Evolutionary conservation across 2,329 filamentous ascomycete species (phyloP), one percentile per base, ranked within the genome.

Genomic region (Aspergillus sp.): DNA sequence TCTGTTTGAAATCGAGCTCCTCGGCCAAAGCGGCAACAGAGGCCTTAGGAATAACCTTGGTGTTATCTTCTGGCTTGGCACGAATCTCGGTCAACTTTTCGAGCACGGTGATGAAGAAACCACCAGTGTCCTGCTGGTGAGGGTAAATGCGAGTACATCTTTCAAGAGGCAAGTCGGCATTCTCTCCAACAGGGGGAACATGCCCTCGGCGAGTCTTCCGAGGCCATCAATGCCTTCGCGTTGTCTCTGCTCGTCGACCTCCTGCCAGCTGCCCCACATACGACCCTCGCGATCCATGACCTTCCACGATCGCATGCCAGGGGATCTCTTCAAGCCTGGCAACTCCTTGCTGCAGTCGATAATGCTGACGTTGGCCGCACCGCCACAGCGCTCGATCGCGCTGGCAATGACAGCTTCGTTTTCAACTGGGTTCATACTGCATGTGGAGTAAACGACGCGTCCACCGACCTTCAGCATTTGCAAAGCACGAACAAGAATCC

Each of bases 351-450:
- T 86, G 69, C 86, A 93, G 66, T 96, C 89, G 44, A 97, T 67
- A 36, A 98, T 83, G 52, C 86, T 79, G 39, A 98, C 86, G 61
- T 90, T 93, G 10, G 78, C 76, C 4, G 81, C 69, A 3, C 93
- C 93, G 49, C 93, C 93, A 59, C 90, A 97, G 44, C 90, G 81
- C 56, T 90, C 86, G 56, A 98, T 90, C 8, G 93, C 93, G 27
- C 86, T 85, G 1, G 88, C 83, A 47, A 98, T 75, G 11, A 97
- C 90, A 6, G 93, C 85, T 70, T 98, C 93, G 60, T 98, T 95
- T 73, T 98, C 93, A 27, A 97, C 82, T 0, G 93, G 93, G 70
- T 98, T 98, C 87, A 98, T 89, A 67, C 90, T 96, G 77, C 93
- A 98, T 13, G 93, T 98, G 3, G 91, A 97, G 72, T 97, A 98